These are phyloP conservation scores for Ambrosia hybrid DNA, from an alignment of 140 eudicot genomes.

Conservation along the genomic window DNA sequence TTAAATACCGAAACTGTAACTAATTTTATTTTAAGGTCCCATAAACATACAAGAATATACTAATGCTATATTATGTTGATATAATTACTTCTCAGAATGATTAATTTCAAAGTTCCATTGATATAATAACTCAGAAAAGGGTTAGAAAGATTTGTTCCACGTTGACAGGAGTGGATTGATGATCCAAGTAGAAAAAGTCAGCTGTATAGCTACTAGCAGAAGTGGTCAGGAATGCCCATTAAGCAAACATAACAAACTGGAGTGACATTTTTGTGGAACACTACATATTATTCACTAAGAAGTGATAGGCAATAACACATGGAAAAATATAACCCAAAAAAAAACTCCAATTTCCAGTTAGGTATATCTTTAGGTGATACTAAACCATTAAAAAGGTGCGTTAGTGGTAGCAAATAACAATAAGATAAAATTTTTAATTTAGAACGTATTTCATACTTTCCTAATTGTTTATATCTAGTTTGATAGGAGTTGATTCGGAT, in stretches of 20 bases:
- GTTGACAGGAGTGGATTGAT: too few species aligned
- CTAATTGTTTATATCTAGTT: constrained; percentile 5
- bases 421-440: constrained; percentile 3
- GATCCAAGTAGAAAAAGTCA: too few species aligned
- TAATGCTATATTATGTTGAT: background rate
- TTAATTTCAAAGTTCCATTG: constrained; percentile 2
- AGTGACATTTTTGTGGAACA: background rate
- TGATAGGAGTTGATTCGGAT: constrained; percentile 7
- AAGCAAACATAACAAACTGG: too few species aligned
- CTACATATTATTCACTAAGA: constrained; percentile 2
- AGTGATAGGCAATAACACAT: background rate
- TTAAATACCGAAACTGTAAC: background rate
- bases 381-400: constrained; percentile 4
- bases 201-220: too few species aligned
- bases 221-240: too few species aligned
- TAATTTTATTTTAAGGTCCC: background rate
- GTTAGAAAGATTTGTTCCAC: background rate
- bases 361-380: constrained; percentile 1
- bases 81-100: background rate
- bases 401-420: background rate
- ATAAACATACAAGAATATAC: background rate
- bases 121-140: constrained; percentile 1
- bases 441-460: constrained; percentile 10
- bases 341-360: background rate
- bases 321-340: background rate